Evolutionary conservation across 257 asterid genomes (phyloP), one percentile per base, ranked within the genome.

Genomic region (Solanum sparsipilum): DNA sequence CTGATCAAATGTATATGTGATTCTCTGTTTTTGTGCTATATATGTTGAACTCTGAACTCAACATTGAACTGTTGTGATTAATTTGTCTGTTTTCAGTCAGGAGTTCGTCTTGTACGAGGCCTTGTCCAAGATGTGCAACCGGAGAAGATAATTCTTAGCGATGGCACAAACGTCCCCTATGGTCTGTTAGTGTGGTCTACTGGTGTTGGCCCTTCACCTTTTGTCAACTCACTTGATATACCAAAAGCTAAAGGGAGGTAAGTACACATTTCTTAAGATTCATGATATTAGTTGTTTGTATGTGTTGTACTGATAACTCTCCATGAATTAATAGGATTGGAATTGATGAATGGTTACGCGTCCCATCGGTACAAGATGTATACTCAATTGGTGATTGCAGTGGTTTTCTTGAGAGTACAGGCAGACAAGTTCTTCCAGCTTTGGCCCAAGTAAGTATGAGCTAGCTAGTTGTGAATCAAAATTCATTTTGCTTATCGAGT

Each of bases 181-280:
- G 99, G 99, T 35, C 93, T 97, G 82, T 90, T 97, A 88, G 99
- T 96, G 87, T 97, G 99, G 99, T 97, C 99, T 81, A 97, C 99
- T 9, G 99, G 99, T 67, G 99, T 97, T 78, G 99, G 99, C 68
- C 99, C 99, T 81, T 96, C 99, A 5, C 25, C 94, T 58, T 96
- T 97, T 82, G 99, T 96, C 88, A 94, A 85, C 13, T 84, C 93
- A 87, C 89, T 97, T 48, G 98, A 97, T 74, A 38, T 97, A 88
- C 96, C 98, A 29, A 97, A 95, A 92, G 96, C 98, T n/a, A 97
- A 96, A 67, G 99, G 99, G 84, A 93, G 99, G 99, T 96, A 87
- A 87, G 74, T 46, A 20, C 5, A 29, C 6, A 29, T 48, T 29
- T 79, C 65, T 16, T 52, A 35, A 31, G 79, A 48, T 48, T 48